Conservation (phyloP, 495 filamentous ascomycete species). For the Annulohypoxylon bovei region DNA sequence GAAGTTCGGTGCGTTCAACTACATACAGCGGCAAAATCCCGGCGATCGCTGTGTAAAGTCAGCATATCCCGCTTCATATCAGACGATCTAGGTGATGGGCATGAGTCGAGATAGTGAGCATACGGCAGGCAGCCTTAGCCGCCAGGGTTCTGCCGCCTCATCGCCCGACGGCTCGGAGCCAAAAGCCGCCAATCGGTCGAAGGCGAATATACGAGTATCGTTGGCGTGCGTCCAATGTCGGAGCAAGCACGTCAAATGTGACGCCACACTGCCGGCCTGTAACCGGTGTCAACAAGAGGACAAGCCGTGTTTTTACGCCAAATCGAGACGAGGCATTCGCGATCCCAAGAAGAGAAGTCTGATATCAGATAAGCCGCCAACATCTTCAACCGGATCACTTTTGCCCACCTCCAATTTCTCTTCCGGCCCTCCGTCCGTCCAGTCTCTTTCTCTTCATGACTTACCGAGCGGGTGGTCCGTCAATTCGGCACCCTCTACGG, state of each 20-base stretch:
- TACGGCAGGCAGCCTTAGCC: slow-evolving; percentile 31
- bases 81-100: slow-evolving; percentile 28
- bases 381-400: slow-evolving; percentile 25
- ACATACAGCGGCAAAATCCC: slow-evolving; percentile 6
- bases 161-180: slow-evolving; percentile 40
- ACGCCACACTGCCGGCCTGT: slow-evolving; percentile 60
- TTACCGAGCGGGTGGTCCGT: slow-evolving; percentile 39
- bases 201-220: slow-evolving; percentile 53
- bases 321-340: slow-evolving; percentile 64
- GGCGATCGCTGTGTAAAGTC: neutral
- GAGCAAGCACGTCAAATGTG: slow-evolving; percentile 69
- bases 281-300: slow-evolving; percentile 56
- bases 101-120: slow-evolving; percentile 41
- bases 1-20: slow-evolving; percentile 17
- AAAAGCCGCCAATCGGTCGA: slow-evolving; percentile 40
- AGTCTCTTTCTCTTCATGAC: slow-evolving; percentile 29
- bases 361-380: slow-evolving; percentile 44
- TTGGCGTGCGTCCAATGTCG: slow-evolving; percentile 68
- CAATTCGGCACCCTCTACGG: slow-evolving; percentile 16
- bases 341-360: slow-evolving; percentile 52
- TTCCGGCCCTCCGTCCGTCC: slow-evolving; percentile 27
- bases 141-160: slow-evolving; percentile 36
- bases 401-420: slow-evolving; percentile 27
- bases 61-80: slow-evolving; percentile 5
- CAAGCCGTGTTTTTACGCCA: slow-evolving; percentile 61